Evolutionary conservation across 148 eudicot species (phyloP), one percentile per base, ranked within the genome.

Genomic region (Suaeda aralocaspica): DNA sequence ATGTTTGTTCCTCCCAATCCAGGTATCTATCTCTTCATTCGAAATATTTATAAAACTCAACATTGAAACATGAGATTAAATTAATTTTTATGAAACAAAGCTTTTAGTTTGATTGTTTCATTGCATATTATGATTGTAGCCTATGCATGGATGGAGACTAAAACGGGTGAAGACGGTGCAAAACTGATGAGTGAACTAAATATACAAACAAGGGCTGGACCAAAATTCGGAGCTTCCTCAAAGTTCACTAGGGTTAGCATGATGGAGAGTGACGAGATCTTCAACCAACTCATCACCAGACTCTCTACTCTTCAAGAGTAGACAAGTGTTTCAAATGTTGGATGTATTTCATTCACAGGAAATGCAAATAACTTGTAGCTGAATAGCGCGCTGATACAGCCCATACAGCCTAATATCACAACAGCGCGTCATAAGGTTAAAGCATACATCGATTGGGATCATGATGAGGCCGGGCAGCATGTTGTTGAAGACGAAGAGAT

Each of bases 141-240:
- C 8, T 93, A 87, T 76, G 98, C 98, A 6, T 93, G 96, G 96
- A 72, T 90, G 73, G 88, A 84, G 69, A 74, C 81, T 68, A 84
- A 82, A 70, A 66, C 76, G 30, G 73, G 51, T 4, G 85, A 68
- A 52, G 91, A 92, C 30, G 84, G 83, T 5, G 85, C 73, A 46
- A 69, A 76, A 75, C 44, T 88, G 41, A 69, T 90, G 59, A 72
- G 66, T 70, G 78, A 64, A 28, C 81, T 84, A 21, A 85, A 87
- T 45, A 68, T 93, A 11, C 55, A 79, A 19, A 59, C 89, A n/a
- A 85, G 98, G 72, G 62, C 77, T 3, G 98, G 96, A 36, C 66
- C 29, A 58, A 80, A 83, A 16, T 93, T 90, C 29, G 98, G 96
- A 63, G 76, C 67, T n/a, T 84, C 81, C 13, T 36, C 71, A 0